A percentile compares a stretch with the other conserved stretches of the same genome.
phyloP scores from a whole-genome alignment of 2,329 filamentous ascomycete genomes.

The Madurella fahalii region DNA sequence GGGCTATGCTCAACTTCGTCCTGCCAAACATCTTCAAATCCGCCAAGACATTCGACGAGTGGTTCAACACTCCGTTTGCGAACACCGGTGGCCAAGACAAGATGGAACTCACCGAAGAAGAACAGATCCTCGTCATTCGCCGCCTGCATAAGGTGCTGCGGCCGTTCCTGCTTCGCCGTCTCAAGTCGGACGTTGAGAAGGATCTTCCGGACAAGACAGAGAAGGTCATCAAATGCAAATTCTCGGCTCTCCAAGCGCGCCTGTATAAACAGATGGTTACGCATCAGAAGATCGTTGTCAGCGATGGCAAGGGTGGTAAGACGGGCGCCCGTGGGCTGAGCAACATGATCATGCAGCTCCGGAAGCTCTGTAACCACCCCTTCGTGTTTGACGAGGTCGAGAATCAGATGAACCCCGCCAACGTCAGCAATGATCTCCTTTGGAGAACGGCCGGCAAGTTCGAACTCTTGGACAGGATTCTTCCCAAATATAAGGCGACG shows the following conservation, averaged over 20 bases:
- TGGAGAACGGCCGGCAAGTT: constrained; percentile 98
- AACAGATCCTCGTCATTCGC: constrained; percentile 95
- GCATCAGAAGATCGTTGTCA: constrained; percentile 90
- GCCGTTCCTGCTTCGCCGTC: constrained; percentile 92
- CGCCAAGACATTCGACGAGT: constrained; percentile 97
- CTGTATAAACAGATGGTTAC: constrained; percentile 97
- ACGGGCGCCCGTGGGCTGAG: constrained; percentile 89
- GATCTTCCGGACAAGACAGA: constrained; percentile 98
- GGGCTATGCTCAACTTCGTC: constrained; percentile 98
- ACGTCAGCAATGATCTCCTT: constrained; percentile 82
- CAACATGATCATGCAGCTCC: constrained; percentile 99
- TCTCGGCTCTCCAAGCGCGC: constrained; percentile 88
- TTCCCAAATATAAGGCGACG: constrained; percentile 88
- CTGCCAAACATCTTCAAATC: constrained; percentile 99
- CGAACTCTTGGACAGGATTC: constrained; percentile 83
- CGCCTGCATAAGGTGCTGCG: constrained; percentile 96
- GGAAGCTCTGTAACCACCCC: constrained; percentile 97
- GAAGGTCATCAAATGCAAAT: constrained; percentile 98
- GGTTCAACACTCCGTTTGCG: constrained; percentile 99
- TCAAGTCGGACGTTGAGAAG: constrained; percentile 99
- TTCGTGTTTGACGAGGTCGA: constrained; percentile 98
- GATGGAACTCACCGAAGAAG: constrained; percentile 99
- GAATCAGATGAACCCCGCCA: constrained; percentile 92
- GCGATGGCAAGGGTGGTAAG: constrained; percentile 93
- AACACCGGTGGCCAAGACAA: constrained; percentile 97